A percentile compares a stretch with the other conserved stretches of the same genome.
Evolutionary conservation across 176 grass and related monocot species (phyloP).

Genomic region (Rhynchospora tenuis): DNA sequence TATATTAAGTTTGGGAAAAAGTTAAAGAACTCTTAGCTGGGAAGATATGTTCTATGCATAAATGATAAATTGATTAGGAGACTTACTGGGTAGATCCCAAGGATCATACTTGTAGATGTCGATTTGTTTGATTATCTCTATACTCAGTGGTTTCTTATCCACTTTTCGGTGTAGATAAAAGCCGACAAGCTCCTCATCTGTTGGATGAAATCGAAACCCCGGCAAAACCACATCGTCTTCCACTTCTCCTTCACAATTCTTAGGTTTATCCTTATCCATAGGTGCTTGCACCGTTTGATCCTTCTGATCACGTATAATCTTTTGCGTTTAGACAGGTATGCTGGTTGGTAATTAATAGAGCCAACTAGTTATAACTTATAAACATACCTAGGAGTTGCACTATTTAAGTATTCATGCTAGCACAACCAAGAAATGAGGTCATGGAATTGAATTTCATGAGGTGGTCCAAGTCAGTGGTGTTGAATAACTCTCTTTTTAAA

Average conservation of each 20-base stretch:
- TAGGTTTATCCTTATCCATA: slow-evolving; percentile 9
- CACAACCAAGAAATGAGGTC: not conserved
- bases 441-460: not conserved
- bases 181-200: slow-evolving; percentile 43
- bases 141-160: slow-evolving; percentile 39
- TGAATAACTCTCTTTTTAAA: slow-evolving; percentile 7
- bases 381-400: not conserved
- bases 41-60: not conserved
- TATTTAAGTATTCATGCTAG: not conserved
- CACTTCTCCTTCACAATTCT: not conserved
- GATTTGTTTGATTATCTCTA: slow-evolving; percentile 51
- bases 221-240: slow-evolving; percentile 43
- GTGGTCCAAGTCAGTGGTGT: slow-evolving; percentile 15
- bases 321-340: slow-evolving; percentile 9
- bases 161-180: slow-evolving; percentile 54
- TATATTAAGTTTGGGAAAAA: no score
- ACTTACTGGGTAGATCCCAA: slow-evolving; percentile 67
- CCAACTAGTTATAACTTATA: not conserved
- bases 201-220: slow-evolving; percentile 57
- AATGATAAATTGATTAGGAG: not conserved
- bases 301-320: not conserved
- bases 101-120: slow-evolving; percentile 65
- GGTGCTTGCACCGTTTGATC: not conserved
- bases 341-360: not conserved
- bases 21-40: not conserved